Evolutionary conservation across 805 yeast genomes (phyloP), one percentile per base, ranked within the genome.

Genomic region (Kodamaea kaohsiungensis): DNA sequence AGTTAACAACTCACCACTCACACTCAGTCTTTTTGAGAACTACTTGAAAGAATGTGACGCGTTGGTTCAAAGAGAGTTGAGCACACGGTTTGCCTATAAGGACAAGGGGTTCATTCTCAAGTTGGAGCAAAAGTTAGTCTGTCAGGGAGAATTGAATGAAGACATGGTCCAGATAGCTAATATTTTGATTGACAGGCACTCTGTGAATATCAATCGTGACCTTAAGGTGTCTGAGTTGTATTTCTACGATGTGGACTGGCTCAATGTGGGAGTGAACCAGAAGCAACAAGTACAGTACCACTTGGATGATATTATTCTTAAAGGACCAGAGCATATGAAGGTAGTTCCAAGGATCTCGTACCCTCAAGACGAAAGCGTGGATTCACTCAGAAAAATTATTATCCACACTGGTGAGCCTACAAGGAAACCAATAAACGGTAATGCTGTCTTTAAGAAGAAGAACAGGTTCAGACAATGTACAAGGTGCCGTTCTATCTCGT

Each of bases 231-330:
- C 86, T 1, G 81, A 78, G 7, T 61, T 91, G 25, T 87, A 81
- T 61, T 83, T 85, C 57, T 83, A 85, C 62, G 84, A 87, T 59
- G 83, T 85, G 1, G 74, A 76, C 25, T 89, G 96, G 96, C 71
- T 89, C 15, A 76, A 78, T 60, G 69, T 59, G 46, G 73, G 77
- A n/a, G 56, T 68, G 13, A 59, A 60, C 46, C 47, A 54, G 45
- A 18, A 53, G 45, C 16, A 15, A 17, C 43, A 18, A 17, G 33
- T 16, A 17, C n/a, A n/a, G 15, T 38, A 46, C 40, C 27, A 42
- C 49, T 10, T 12, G 7, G 13, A 19, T 25, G 43, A 35, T 15
- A 39, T 40, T n/a, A n/a, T 48, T 19, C 38, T 39, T 16, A 12
- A 18, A 7, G 51, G 18, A 9, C 39, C 39, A 25, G 48, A 30